A percentile compares a stretch with the other conserved stretches of the same genome.
Evolutionary conservation across 179 eudicot species (phyloP).

Genomic region (Nepenthes alata): DNA sequence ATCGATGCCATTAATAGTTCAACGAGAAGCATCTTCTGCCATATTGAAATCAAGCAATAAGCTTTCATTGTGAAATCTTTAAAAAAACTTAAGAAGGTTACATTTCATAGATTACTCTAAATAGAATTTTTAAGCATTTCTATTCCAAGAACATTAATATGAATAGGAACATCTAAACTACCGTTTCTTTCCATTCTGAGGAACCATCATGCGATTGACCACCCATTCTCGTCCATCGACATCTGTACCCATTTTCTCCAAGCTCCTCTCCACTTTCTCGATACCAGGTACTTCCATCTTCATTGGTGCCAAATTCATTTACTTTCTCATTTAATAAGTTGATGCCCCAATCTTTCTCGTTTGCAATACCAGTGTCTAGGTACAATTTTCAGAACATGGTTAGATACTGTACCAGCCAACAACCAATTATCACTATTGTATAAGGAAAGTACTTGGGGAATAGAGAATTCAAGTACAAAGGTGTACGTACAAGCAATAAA

Average conservation of each 20-base stretch:
- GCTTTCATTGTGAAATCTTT: too few relatives aligned
- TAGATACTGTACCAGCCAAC: neutral
- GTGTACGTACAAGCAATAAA: too few relatives aligned
- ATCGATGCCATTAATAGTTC: neutral
- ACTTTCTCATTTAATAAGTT: constrained; percentile 54
- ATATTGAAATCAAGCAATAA: too few relatives aligned
- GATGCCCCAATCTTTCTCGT: constrained; percentile 97
- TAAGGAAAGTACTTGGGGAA: too few relatives aligned
- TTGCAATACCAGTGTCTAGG: constrained; percentile 93
- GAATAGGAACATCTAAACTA: constrained; percentile 12
- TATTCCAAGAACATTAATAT: too few relatives aligned
- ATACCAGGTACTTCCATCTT: constrained; percentile 93
- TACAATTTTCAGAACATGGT: neutral
- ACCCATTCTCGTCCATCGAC: constrained; percentile 96
- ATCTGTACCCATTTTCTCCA: constrained; percentile 87
- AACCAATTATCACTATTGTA: too few relatives aligned
- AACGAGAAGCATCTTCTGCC: neutral
- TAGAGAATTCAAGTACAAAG: too few relatives aligned
- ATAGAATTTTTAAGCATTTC: too few relatives aligned
- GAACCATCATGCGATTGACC: constrained; percentile 73
- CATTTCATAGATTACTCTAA: too few relatives aligned
- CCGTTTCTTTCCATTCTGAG: constrained; percentile 97
- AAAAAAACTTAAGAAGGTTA: too few relatives aligned
- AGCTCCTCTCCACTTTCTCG: constrained; percentile 80
- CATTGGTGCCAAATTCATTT: constrained; percentile 69